These are phyloP conservation scores for Teunomyces panamensis DNA, from an alignment of 805 yeast species.

Conservation along the genomic window DNA sequence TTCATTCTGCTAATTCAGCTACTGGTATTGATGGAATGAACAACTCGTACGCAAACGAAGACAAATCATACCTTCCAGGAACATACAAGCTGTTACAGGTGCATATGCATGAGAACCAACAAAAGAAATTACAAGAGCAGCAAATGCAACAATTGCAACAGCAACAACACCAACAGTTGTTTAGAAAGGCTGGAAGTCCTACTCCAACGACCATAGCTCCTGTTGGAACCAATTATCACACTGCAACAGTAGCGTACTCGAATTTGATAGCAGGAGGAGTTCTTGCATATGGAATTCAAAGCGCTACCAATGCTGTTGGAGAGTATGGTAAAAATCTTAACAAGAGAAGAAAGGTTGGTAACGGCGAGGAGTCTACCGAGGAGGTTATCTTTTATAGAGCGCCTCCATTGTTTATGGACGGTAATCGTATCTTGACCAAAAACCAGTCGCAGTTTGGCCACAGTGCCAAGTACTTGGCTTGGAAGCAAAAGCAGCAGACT, in stretches of 20 bases:
- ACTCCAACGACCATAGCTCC: conserved; percentile 11
- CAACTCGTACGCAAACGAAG: neutral
- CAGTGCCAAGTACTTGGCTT: conserved; percentile 67
- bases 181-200: conserved; percentile 10
- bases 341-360: conserved; percentile 20
- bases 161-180: conserved; percentile 15
- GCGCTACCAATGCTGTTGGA: conserved; percentile 14
- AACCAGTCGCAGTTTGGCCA: conserved; percentile 54
- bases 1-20: conserved; percentile 14
- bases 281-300: conserved; percentile 31
- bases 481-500: conserved; percentile 11
- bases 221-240: conserved; percentile 20
- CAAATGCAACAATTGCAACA: conserved; percentile 14
- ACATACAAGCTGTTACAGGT: conserved; percentile 15
- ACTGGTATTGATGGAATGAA: conserved; percentile 6
- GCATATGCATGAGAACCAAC: conserved; percentile 14
- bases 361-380: conserved; percentile 6
- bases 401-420: conserved; percentile 50
- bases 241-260: conserved; percentile 35
- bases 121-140: conserved; percentile 12
- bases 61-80: conserved; percentile 8
- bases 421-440: conserved; percentile 27
- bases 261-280: conserved; percentile 37
- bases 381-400: conserved; percentile 62
- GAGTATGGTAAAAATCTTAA: conserved; percentile 21